phyloP scores from a whole-genome alignment of 108 stramenopile genomes.

The Hondaea fermentalgiana region DNA sequence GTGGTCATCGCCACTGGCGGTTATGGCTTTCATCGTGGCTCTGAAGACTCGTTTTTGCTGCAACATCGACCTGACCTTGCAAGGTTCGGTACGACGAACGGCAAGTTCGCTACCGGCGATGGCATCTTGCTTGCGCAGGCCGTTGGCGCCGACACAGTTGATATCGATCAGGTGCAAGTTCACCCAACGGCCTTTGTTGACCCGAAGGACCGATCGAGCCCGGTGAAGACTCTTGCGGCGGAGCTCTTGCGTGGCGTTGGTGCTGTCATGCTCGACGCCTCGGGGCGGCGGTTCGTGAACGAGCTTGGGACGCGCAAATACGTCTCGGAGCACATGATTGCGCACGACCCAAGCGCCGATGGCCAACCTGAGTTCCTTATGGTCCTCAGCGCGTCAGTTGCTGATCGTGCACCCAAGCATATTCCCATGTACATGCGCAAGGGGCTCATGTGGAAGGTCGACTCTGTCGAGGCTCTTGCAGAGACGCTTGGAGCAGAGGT shows the following conservation, averaged over 20 bases:
- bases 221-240: conserved; percentile 41
- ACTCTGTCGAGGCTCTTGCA: conserved; percentile 61
- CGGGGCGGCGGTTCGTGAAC: conserved; percentile 58
- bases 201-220: conserved; percentile 39
- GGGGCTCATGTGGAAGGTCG: conserved; percentile 60
- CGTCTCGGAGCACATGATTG: conserved; percentile 64
- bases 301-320: conserved; percentile 62
- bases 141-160: neutral
- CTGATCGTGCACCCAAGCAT: conserved; percentile 68
- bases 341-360: conserved; percentile 49
- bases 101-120: conserved; percentile 80
- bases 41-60: conserved; percentile 58
- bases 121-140: conserved; percentile 55
- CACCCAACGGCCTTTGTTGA: conserved; percentile 51
- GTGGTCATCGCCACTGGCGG: conserved; percentile 80
- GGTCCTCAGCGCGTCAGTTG: conserved; percentile 63
- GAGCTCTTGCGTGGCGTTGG: conserved; percentile 29
- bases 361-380: conserved; percentile 56
- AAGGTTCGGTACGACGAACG: conserved; percentile 71
- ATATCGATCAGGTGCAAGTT: conserved; percentile 30
- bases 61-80: conserved; percentile 71
- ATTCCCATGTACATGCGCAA: conserved; percentile 74
- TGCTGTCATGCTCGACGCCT: neutral
- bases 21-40: conserved; percentile 65
- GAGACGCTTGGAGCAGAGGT: conserved; percentile 53